Evolutionary conservation across 208 protist genomes (phyloP), one percentile per base, ranked within the genome.

Genomic region (Crithidia fasciculata): DNA sequence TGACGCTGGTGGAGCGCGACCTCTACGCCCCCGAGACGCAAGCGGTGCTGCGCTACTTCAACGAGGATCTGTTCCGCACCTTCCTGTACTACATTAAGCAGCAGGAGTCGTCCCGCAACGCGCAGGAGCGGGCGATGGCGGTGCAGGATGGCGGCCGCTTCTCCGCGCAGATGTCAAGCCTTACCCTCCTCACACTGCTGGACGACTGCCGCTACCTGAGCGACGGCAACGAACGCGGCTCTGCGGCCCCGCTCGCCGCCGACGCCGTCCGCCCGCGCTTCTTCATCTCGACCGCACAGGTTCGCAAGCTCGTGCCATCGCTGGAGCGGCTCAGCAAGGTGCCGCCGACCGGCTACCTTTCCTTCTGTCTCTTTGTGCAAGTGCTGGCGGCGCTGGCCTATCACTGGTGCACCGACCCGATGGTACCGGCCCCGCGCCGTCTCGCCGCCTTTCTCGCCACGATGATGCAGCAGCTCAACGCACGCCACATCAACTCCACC

Each of bases 61-160:
- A 71, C 54, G 82, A 92, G 19, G 89, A 95, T 57, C 62, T 96
- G 12, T 76, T 82, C 18, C 85, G 92, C 37, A 71, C 91, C 12
- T 96, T 89, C 69, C 89, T 96, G 53, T 95, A 93, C 72, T 96
- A 96, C 63, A 57, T 93, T 19, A 90, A 87, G 50, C 74, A 80
- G 65, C 92, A 95, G 72, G 83, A 90, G 63, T 59, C 55, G 16
- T 86, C 78, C n/a, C 76, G 72, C 8, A 73, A 81, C 10, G 64
- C 63, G 6, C 52, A 72, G n/a, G 81, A 88, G 47, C 77, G 76
- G 13, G 61, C 66, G 49, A 82, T 88, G 61, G 75, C 84, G 12
- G 65, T 62, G 45, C 89, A 91, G 68, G 77, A 81, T 54, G 89
- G 83, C 45, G 89, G 89, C 40, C 87, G 92, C 55, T 95, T 94